Conservation (phyloP, 2,329 filamentous ascomycete genomes). For the Fusarium cicatricum region DNA sequence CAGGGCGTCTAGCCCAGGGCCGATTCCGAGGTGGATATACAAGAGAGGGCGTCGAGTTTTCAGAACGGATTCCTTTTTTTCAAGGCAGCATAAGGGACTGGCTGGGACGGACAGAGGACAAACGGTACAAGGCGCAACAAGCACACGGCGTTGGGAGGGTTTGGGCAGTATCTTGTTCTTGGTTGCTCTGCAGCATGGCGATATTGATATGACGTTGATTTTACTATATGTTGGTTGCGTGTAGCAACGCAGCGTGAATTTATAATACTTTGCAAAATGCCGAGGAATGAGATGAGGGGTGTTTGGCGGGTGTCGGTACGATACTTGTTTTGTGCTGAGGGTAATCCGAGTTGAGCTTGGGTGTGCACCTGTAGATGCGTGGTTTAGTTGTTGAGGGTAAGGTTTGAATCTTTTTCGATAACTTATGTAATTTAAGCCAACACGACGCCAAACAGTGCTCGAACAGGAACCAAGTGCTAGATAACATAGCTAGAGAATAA, state of each 20-base stretch:
- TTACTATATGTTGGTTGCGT: slow-evolving; percentile 31
- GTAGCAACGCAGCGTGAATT: slow-evolving; percentile 12
- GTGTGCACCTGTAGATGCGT: too few relatives aligned
- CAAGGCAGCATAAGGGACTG: slow-evolving; percentile 35
- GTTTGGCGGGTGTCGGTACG: neutral
- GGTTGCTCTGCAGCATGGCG: slow-evolving; percentile 46
- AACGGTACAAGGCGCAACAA: slow-evolving; percentile 33
- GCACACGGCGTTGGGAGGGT: slow-evolving; percentile 45
- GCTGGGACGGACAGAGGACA: slow-evolving; percentile 30
- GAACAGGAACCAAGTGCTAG: too few relatives aligned
- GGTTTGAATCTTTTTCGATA: too few relatives aligned
- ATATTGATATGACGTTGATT: slow-evolving; percentile 42
- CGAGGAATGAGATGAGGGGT: neutral
- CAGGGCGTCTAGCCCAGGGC: slow-evolving; percentile 7
- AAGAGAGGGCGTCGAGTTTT: slow-evolving; percentile 24
- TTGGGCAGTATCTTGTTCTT: slow-evolving; percentile 34
- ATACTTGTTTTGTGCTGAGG: too few relatives aligned
- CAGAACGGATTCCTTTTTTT: slow-evolving; percentile 24
- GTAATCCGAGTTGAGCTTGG: too few relatives aligned
- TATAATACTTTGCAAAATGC: slow-evolving; percentile 5
- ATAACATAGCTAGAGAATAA: too few relatives aligned
- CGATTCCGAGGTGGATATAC: slow-evolving; percentile 6
- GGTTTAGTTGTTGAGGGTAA: too few relatives aligned
- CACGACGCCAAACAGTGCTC: too few relatives aligned
- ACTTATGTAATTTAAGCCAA: too few relatives aligned